phyloP scores from a whole-genome alignment of 768 basidiomycete species.

The Podaxis rugospora region DNA sequence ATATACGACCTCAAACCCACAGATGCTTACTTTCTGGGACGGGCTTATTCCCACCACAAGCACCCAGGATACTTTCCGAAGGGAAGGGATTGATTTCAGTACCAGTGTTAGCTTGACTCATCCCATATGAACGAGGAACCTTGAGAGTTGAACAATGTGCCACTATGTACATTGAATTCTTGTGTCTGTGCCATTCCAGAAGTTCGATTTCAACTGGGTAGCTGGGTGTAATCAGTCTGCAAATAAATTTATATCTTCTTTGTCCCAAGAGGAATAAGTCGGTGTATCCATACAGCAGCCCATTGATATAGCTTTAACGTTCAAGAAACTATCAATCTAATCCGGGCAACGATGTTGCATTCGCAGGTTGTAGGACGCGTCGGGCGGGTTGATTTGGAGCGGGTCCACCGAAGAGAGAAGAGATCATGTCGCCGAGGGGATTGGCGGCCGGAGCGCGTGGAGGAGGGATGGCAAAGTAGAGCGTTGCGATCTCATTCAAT shows the following conservation, averaged over 20 bases:
- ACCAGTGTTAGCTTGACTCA: slow-evolving; percentile 28
- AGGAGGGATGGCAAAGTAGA: slow-evolving; percentile 87
- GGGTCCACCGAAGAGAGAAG: slow-evolving; percentile 80
- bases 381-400: slow-evolving; percentile 32
- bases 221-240: background rate
- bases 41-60: slow-evolving; percentile 27
- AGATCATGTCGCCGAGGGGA: slow-evolving; percentile 85
- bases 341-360: slow-evolving; percentile 27
- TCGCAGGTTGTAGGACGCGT: slow-evolving; percentile 43
- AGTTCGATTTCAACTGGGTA: background rate
- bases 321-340: slow-evolving; percentile 32
- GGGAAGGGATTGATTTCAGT: slow-evolving; percentile 31
- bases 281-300: background rate
- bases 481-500: slow-evolving; percentile 60
- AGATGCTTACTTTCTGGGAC: slow-evolving; percentile 37
- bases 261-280: background rate
- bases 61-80: slow-evolving; percentile 40
- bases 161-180: background rate
- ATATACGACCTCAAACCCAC: slow-evolving; percentile 29
- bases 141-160: background rate
- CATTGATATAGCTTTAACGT: background rate
- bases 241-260: background rate
- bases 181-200: background rate
- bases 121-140: slow-evolving; percentile 14
- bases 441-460: slow-evolving; percentile 69